A percentile compares a stretch with the other conserved stretches of the same genome.
Evolutionary conservation across 352 stramenopile species (phyloP).

Genomic region (Salisapilia sapeloensis): DNA sequence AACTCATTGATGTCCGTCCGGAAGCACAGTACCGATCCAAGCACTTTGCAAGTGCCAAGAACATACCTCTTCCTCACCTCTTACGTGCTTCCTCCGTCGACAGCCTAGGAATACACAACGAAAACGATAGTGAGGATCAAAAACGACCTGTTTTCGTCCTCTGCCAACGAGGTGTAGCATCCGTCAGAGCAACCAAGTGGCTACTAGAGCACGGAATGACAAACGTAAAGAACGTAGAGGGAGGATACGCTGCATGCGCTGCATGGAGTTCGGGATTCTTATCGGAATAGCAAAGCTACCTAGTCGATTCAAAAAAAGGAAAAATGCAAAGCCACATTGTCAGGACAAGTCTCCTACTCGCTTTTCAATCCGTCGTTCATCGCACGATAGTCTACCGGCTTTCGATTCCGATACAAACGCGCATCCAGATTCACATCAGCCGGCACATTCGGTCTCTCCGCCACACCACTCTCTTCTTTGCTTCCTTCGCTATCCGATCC

Average conservation of each 20-base stretch:
- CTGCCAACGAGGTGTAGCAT: slow-evolving; percentile 67
- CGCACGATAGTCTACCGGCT: slow-evolving; percentile 29
- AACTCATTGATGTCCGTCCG: not conserved
- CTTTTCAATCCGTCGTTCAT: slow-evolving; percentile 33
- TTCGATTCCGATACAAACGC: slow-evolving; percentile 11
- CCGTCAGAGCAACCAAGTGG: slow-evolving; percentile 31
- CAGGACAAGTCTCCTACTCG: slow-evolving; percentile 2
- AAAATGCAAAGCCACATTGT: slow-evolving; percentile 4
- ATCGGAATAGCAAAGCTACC: too few relatives aligned
- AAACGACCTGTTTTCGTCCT: slow-evolving; percentile 23
- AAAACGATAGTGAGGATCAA: not conserved
- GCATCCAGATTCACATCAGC: too few relatives aligned
- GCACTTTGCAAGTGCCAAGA: not conserved
- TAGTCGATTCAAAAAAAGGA: slow-evolving; percentile 9
- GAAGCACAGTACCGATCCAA: slow-evolving; percentile 5
- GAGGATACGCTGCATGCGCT: slow-evolving; percentile 57
- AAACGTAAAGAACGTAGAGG: slow-evolving; percentile 41
- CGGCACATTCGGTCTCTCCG: too few relatives aligned
- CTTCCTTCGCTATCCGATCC: too few relatives aligned
- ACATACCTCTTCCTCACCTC: not conserved
- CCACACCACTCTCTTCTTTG: too few relatives aligned
- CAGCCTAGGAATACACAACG: too few relatives aligned
- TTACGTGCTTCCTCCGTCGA: too few relatives aligned
- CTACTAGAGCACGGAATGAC: slow-evolving; percentile 20
- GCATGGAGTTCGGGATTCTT: too few relatives aligned